Evolutionary conservation across 2,329 filamentous ascomycete genomes (phyloP).

Genomic region (Hysterium pulicare): DNA sequence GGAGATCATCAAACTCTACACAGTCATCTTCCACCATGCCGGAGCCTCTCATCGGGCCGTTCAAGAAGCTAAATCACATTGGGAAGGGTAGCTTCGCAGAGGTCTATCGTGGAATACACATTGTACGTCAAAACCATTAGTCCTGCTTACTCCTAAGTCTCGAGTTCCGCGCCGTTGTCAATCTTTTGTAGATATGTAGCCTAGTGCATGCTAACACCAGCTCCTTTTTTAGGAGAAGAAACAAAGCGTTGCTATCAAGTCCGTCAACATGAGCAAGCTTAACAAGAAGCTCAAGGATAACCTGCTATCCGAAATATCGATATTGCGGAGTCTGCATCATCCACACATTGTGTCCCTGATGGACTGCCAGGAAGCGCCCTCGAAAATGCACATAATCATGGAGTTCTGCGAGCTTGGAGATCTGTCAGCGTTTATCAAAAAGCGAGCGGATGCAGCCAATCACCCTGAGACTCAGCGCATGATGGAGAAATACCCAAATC

Average conservation of each 20-base stretch:
- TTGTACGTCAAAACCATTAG: constrained; percentile 54
- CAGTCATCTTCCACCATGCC: constrained; percentile 31
- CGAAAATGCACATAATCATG: constrained; percentile 96
- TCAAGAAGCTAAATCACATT: constrained; percentile 82
- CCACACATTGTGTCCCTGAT: constrained; percentile 96
- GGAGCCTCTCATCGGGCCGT: constrained; percentile 62
- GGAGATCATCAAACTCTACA: constrained; percentile 34
- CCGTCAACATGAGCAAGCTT: constrained; percentile 83
- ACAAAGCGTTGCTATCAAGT: constrained; percentile 90
- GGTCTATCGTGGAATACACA: constrained; percentile 83
- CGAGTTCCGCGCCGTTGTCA: not conserved
- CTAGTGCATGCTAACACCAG: constrained; percentile 13
- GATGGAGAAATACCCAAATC: constrained; percentile 88
- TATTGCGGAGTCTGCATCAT: constrained; percentile 88
- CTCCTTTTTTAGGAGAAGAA: constrained; percentile 61
- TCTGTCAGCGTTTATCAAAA: constrained; percentile 93
- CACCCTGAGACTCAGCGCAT: constrained; percentile 84
- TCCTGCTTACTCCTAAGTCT: not conserved
- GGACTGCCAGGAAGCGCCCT: constrained; percentile 82
- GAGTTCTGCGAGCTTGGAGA: constrained; percentile 97
- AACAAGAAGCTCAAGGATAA: constrained; percentile 97
- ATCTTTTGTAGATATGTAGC: not conserved
- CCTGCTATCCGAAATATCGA: constrained; percentile 90
- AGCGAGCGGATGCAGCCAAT: constrained; percentile 73
- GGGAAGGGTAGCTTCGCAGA: constrained; percentile 97